Conservation (phyloP, 2,329 filamentous ascomycete genomes). For the Waltergamsia citrina region DNA sequence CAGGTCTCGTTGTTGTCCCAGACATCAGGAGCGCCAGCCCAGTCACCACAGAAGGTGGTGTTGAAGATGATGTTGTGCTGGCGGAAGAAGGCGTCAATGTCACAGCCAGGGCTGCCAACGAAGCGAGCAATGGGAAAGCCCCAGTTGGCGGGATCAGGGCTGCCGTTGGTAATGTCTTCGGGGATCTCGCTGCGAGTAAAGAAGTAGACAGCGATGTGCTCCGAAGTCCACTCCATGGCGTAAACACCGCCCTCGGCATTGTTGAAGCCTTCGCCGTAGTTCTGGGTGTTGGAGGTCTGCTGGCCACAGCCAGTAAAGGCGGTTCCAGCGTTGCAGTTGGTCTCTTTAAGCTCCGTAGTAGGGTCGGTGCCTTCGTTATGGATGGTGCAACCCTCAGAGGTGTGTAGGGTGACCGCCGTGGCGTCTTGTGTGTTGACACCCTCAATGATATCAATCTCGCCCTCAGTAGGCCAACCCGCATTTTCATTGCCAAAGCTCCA, state of each 20-base stretch:
- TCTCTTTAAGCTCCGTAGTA: slow-evolving; percentile 32
- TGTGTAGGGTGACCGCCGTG: slow-evolving; percentile 61
- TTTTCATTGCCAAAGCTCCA: slow-evolving; percentile 60
- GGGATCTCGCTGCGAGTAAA: slow-evolving; percentile 62
- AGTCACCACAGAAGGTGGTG: slow-evolving; percentile 80
- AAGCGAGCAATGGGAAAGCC: slow-evolving; percentile 61
- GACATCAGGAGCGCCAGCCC: slow-evolving; percentile 56
- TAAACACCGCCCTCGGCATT: slow-evolving; percentile 59
- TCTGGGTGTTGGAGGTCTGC: slow-evolving; percentile 35
- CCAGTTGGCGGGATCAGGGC: slow-evolving; percentile 60
- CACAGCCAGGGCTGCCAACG: slow-evolving; percentile 53
- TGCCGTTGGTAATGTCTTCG: slow-evolving; percentile 46
- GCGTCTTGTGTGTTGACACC: slow-evolving; percentile 55
- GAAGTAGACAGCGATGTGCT: slow-evolving; percentile 70
- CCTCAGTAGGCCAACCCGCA: slow-evolving; percentile 58
- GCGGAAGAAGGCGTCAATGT: slow-evolving; percentile 61
- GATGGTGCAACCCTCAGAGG: slow-evolving; percentile 49
- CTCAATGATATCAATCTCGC: slow-evolving; percentile 77
- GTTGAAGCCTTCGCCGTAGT: slow-evolving; percentile 66
- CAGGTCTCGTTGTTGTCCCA: slow-evolving; percentile 54
- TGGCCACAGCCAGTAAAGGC: slow-evolving; percentile 53
- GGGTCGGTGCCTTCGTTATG: slow-evolving; percentile 34
- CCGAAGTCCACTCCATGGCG: slow-evolving; percentile 66
- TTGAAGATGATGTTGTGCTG: slow-evolving; percentile 71
- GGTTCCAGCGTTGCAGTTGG: slow-evolving; percentile 46